A percentile compares a stretch with the other conserved stretches of the same genome.
These are phyloP conservation scores for Phenoliferia sp. DNA, from an alignment of 1,284 basidiomycete genomes.

Conservation along the genomic window DNA sequence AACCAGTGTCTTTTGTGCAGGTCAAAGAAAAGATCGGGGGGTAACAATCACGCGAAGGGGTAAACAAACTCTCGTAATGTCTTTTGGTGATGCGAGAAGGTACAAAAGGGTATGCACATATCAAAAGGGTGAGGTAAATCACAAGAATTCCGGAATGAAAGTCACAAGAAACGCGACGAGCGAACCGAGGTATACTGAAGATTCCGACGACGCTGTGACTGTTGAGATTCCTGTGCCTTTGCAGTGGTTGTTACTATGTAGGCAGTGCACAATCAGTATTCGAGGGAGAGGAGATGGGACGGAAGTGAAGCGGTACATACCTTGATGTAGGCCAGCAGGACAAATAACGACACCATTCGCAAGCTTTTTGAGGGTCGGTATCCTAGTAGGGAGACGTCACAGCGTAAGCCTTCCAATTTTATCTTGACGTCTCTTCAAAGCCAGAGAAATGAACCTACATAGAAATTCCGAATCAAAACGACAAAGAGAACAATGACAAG, in stretches of 20 bases:
- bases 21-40: neutral
- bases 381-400: neutral
- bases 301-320: neutral
- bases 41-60: no score
- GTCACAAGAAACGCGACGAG: constrained; percentile 25
- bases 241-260: constrained; percentile 52
- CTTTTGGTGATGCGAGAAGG: neutral
- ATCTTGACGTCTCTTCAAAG: neutral
- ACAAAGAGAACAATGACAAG: constrained; percentile 75
- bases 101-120: neutral
- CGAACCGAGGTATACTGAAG: neutral
- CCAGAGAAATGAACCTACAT: constrained; percentile 47
- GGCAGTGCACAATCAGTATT: no score
- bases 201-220: constrained; percentile 11
- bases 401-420: neutral
- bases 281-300: no score
- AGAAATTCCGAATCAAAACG: constrained; percentile 80
- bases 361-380: constrained; percentile 68
- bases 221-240: constrained; percentile 34
- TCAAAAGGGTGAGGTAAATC: neutral
- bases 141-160: constrained; percentile 15
- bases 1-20: neutral
- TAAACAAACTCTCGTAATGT: no score
- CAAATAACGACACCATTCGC: constrained; percentile 82
- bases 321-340: constrained; percentile 74